Evolutionary conservation across 2,329 filamentous ascomycete species (phyloP), one percentile per base, ranked within the genome.

Genomic region (Blastomyces silverae): DNA sequence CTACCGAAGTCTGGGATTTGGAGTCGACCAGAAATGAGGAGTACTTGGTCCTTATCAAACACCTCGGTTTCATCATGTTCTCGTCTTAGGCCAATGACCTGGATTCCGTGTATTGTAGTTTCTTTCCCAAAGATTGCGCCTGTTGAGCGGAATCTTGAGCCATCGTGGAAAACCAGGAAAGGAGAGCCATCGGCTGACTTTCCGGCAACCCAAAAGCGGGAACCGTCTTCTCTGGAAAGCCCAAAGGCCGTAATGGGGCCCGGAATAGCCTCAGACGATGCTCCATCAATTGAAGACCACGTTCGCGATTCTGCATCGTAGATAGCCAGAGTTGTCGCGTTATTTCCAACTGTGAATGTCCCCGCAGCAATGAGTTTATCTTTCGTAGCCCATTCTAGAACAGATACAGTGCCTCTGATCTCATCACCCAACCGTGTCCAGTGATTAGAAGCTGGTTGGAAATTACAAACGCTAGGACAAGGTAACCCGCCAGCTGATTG

Each of bases 11-110:
- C 79, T 0, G 89, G 85, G 22, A 97, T 82, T 68, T 86, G 83
- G 69, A 99, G 85, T 63, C 89, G 85, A 50, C 94, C 94, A n/a
- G 91, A 91, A 61, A 97, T 80, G 77, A 99, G 84, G 46, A 99
- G 84, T 3, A 86, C 83, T 74, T 94, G 86, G 67, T 86, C 81
- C 22, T 83, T 77, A 62, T 86, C 82, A 20, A 99, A 78, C 7
- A 92, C 79, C 48, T 84, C 77, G 1, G 84, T 86, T 17, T 81
- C 77, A 46, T 80, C 84, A 73, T 97, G 94, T 20, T 85, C 78
- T 60, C 87, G 78, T 0, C 84, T 88, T 25, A 95, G 76, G 3
- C 85, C 84, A 70, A 97, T 87, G 65, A 97, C 82, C 73, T 97
- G 92, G 6, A 99, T 81, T 67, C 90, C 89, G 63, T 86, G 87